Conservation (phyloP, 768 basidiomycete species). For the Tulasnella sp. region DNA sequence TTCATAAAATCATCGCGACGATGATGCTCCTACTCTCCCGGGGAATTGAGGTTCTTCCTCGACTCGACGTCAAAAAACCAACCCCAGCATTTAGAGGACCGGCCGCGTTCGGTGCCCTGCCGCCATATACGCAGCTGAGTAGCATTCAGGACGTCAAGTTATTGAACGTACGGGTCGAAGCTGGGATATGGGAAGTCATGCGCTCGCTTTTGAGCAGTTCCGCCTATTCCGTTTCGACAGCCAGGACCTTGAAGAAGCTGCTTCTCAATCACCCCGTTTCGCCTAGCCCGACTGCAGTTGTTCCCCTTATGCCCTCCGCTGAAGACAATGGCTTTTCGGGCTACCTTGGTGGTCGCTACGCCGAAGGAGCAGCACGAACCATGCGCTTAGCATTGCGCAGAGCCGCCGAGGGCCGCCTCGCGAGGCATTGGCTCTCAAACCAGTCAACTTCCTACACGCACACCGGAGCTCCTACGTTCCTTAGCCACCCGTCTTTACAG, state of each 20-base stretch:
- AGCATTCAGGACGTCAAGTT: background rate
- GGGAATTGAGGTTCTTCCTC: slow-evolving; percentile 17
- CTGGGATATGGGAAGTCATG: slow-evolving; percentile 19
- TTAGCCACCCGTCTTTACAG: background rate
- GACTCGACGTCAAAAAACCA: background rate
- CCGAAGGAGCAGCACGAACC: slow-evolving; percentile 21
- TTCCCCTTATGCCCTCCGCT: background rate
- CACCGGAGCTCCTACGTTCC: slow-evolving; percentile 22
- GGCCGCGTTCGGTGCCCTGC: background rate
- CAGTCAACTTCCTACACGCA: slow-evolving; percentile 19
- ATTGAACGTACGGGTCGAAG: slow-evolving; percentile 12
- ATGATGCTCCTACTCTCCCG: slow-evolving; percentile 3
- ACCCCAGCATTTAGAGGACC: slow-evolving; percentile 12
- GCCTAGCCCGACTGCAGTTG: background rate
- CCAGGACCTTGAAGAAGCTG: slow-evolving; percentile 18
- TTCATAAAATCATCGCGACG: slow-evolving; percentile 8
- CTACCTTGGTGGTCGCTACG: background rate
- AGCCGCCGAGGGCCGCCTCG: slow-evolving; percentile 23
- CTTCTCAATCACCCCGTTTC: slow-evolving; percentile 5
- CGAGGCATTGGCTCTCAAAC: slow-evolving; percentile 16
- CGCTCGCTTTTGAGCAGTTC: slow-evolving; percentile 13
- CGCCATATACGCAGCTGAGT: background rate
- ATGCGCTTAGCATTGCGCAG: slow-evolving; percentile 25
- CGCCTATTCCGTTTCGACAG: slow-evolving; percentile 17
- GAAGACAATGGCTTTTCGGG: background rate